Conservation (phyloP, 805 yeast genomes). For the Wickerhamia fluorescens region DNA sequence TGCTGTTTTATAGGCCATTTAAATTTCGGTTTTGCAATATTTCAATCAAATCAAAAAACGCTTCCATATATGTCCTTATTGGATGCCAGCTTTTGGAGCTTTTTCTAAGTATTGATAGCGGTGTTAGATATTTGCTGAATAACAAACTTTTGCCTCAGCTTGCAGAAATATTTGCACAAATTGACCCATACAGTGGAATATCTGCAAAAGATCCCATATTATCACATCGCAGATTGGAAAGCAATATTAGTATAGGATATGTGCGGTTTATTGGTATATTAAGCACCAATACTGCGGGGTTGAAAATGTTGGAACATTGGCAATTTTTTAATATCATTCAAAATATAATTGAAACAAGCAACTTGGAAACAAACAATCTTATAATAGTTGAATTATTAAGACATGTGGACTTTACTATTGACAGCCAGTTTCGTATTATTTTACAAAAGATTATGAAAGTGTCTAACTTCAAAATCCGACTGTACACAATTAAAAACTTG, state of each 20-base stretch:
- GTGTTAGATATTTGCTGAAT: slow-evolving; percentile 56
- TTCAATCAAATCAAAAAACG: slow-evolving; percentile 38
- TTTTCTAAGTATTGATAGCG: slow-evolving; percentile 55
- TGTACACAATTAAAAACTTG: slow-evolving; percentile 51
- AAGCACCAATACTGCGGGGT: slow-evolving; percentile 53
- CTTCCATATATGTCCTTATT: slow-evolving; percentile 54
- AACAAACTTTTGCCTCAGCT: slow-evolving; percentile 82
- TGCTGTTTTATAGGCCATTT: slow-evolving; percentile 88
- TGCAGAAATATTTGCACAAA: slow-evolving; percentile 81
- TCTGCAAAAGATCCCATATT: slow-evolving; percentile 69
- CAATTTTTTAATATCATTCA: slow-evolving; percentile 75
- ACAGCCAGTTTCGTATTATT: slow-evolving; percentile 62
- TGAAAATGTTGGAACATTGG: slow-evolving; percentile 70
- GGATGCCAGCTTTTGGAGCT: slow-evolving; percentile 73
- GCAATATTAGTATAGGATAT: slow-evolving; percentile 70
- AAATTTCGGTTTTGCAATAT: slow-evolving; percentile 62
- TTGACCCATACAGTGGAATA: slow-evolving; percentile 75
- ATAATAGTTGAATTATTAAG: slow-evolving; percentile 51
- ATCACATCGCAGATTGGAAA: slow-evolving; percentile 48
- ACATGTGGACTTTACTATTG: slow-evolving; percentile 51
- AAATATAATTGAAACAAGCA: slow-evolving; percentile 52
- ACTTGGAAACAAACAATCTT: slow-evolving; percentile 33
- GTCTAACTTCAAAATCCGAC: slow-evolving; percentile 44
- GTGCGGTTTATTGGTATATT: slow-evolving; percentile 72
- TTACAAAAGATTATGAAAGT: slow-evolving; percentile 58